Evolutionary conservation across 306 rosid genomes (phyloP).

Genomic region (Casuarina glauca): DNA sequence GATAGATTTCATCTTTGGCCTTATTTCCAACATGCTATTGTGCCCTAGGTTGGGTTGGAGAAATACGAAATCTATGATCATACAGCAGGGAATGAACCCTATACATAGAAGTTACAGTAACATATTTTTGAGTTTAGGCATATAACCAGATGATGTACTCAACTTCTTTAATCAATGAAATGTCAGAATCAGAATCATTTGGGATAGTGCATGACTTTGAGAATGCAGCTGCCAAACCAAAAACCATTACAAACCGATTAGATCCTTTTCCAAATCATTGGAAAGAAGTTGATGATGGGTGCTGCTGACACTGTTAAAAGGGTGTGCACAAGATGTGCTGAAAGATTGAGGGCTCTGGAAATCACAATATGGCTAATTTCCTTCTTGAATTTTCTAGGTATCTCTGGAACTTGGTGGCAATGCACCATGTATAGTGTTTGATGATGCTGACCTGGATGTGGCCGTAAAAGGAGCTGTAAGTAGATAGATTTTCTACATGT

Average conservation of each 20-base stretch:
- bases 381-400: conserved; percentile 51
- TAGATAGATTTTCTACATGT: conserved; percentile 25
- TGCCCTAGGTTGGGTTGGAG: neutral
- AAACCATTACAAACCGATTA: no score
- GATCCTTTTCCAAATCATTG: no score
- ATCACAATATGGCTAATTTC: conserved; percentile 17
- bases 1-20: neutral
- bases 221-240: neutral
- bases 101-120: neutral
- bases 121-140: neutral
- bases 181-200: neutral
- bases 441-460: conserved; percentile 92
- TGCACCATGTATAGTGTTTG: conserved; percentile 95
- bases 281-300: conserved; percentile 39
- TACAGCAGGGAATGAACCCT: neutral
- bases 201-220: neutral
- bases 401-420: conserved; percentile 99
- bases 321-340: conserved; percentile 47
- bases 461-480: conserved; percentile 97
- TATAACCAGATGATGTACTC: neutral
- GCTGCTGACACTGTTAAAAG: conserved; percentile 91
- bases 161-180: neutral
- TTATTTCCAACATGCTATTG: neutral
- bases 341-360: conserved; percentile 13
- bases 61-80: conserved; percentile 1